Evolutionary conservation across 768 basidiomycete genomes (phyloP), one percentile per base, ranked within the genome.

Genomic region (Boletus rubroflammeus): DNA sequence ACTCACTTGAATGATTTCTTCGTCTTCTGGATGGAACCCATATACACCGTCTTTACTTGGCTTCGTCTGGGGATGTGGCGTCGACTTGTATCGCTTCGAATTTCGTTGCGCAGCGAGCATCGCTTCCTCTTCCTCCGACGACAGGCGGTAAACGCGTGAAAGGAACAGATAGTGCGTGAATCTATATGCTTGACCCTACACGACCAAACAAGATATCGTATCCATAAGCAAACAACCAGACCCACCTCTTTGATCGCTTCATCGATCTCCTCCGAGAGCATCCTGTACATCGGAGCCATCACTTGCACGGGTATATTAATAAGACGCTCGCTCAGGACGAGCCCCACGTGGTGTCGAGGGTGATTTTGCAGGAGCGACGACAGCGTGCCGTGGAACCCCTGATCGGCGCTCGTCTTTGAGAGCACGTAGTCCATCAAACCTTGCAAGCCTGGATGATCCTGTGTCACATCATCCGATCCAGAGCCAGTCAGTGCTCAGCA

Each of bases 221-320:
- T 43, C 15, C 29, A 17, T 9, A n/a, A 9, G n/a, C n/a, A n/a
- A n/a, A n/a, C n/a, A n/a, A n/a, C n/a, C 52, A 49, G 1, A 75
- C 82, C 50, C 53, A 88, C 90, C 47, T 86, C 83, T 46, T 79
- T 76, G 35, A 81, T 70, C 3, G 89, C 90, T 74, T 78, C 83
- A 35, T 83, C 75, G n/a, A 97, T 75, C 68, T 99, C 96, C 44
- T 90, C 84, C 0, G 76, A 73, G 23, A 98, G 77, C 89, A 98
- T 93, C 41, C 78, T 78, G 70, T 95, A 98, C 85, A 97, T 88
- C 1, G 93, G 94, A 6, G 93, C 88, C 9, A 95, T 79, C 34
- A 94, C 83, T 62, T 98, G 92, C 14, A 93, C 87, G 0, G 96
- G 96, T 86, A 99, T 95, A 68, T 98, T 99, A 60, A 97, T 79